A percentile compares a stretch with the other conserved stretches of the same genome.
These are phyloP conservation scores for Fusarium foetens DNA, from an alignment of 2,329 filamentous ascomycete genomes.

Conservation along the genomic window DNA sequence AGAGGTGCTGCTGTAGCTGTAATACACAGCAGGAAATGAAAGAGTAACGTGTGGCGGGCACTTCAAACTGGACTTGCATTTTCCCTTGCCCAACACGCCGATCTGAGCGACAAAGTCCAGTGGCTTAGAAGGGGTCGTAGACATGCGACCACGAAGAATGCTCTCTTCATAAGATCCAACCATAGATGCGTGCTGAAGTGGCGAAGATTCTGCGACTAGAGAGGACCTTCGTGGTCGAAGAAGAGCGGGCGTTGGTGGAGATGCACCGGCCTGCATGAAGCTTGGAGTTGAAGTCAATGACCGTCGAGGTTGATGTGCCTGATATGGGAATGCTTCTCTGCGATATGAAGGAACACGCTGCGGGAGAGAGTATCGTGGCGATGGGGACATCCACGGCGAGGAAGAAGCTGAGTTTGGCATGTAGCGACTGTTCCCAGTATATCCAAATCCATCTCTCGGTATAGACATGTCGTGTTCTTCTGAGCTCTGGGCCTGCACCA, in stretches of 20 bases:
- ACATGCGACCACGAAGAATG: constrained; percentile 94
- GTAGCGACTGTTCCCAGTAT: constrained; percentile 68
- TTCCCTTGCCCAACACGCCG: constrained; percentile 87
- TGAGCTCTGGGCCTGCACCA: constrained; percentile 89
- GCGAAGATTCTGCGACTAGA: constrained; percentile 76
- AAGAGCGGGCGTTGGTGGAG: constrained; percentile 62
- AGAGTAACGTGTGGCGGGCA: constrained; percentile 92
- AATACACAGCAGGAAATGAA: constrained; percentile 94
- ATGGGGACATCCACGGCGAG: constrained; percentile 56
- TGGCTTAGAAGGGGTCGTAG: constrained; percentile 91
- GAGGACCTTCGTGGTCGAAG: constrained; percentile 73
- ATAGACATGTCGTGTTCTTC: constrained; percentile 73
- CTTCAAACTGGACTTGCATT: constrained; percentile 84
- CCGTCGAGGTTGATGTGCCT: constrained; percentile 81
- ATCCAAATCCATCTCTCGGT: constrained; percentile 61
- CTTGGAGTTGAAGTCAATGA: constrained; percentile 72
- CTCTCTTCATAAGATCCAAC: constrained; percentile 98
- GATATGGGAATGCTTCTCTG: constrained; percentile 74
- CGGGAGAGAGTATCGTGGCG: constrained; percentile 45
- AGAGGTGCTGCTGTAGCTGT: constrained; percentile 81
- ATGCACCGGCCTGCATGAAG: constrained; percentile 51
- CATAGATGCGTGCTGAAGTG: constrained; percentile 91
- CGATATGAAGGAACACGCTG: constrained; percentile 53
- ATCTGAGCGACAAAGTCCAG: constrained; percentile 95
- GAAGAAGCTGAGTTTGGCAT: constrained; percentile 74